These are phyloP conservation scores for Paramecium biaurelia DNA, from an alignment of 73 alveolate species.

Conservation along the genomic window DNA sequence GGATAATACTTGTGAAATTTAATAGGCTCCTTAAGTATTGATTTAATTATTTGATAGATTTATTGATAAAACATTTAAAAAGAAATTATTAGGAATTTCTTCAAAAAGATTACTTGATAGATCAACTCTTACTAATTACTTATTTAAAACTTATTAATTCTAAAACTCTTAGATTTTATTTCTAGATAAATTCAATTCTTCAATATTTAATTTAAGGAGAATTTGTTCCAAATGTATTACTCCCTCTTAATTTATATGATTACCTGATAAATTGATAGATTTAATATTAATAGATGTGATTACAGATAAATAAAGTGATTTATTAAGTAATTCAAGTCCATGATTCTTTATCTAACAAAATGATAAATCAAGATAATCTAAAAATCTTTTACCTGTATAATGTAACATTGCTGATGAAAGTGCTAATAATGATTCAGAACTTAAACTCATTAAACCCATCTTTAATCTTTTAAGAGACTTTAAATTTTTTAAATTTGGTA, in stretches of 20 bases:
- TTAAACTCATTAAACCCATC: neutral
- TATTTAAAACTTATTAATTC: neutral
- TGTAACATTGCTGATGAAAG: neutral
- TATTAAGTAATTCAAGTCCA: conserved; percentile 10
- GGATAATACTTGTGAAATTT: neutral
- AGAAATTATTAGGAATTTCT: conserved; percentile 30
- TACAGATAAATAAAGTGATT: neutral
- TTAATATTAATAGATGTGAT: neutral
- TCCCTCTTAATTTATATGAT: neutral
- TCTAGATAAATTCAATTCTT: conserved; percentile 10
- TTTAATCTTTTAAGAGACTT: conserved; percentile 1
- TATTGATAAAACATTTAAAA: neutral
- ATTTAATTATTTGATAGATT: neutral
- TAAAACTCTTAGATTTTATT: conserved; percentile 18
- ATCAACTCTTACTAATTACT: neutral
- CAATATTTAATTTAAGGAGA: neutral
- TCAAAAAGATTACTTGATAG: neutral
- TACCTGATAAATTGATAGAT: neutral
- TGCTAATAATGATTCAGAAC: neutral
- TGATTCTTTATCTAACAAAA: neutral
- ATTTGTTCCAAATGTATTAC: neutral
- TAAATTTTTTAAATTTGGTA: neutral
- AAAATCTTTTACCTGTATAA: conserved; percentile 1
- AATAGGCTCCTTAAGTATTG: conserved; percentile 34
- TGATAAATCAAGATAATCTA: conserved; percentile 18